A percentile compares a stretch with the other conserved stretches of the same genome.
Evolutionary conservation across 139 green algal genomes (phyloP).

Genomic region (Spirogloea muscicola): DNA sequence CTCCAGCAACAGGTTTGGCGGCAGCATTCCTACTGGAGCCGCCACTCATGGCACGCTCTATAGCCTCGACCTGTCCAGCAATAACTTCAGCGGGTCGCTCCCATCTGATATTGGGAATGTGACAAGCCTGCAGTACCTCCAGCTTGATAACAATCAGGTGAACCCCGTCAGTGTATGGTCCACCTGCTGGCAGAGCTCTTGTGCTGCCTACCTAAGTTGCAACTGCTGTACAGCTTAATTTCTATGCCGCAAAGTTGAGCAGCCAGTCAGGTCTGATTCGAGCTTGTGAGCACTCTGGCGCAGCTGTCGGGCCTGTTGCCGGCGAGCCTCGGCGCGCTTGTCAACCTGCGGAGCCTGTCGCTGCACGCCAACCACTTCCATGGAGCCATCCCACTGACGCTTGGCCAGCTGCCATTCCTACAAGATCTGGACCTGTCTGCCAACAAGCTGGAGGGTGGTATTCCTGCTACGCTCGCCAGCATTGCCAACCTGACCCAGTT

Average conservation of each 20-base stretch:
- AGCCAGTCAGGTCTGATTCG: no score
- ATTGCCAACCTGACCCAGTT: background rate
- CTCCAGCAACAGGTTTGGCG: constrained; percentile 6
- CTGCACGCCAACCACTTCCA: no score
- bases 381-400: no score
- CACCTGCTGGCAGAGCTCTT: no score
- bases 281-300: no score
- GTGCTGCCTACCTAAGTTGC: background rate
- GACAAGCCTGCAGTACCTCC: background rate
- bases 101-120: background rate
- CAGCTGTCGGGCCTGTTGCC: no score
- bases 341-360: no score
- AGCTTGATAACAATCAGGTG: background rate
- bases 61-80: constrained; percentile 5
- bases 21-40: background rate
- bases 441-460: background rate
- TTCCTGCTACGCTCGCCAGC: background rate
- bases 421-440: background rate
- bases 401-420: no score
- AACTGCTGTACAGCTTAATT: no score
- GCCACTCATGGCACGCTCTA: background rate
- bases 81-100: constrained; percentile 8
- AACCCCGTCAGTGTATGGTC: no score
- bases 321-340: no score
- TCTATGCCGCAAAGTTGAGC: no score